Conservation (phyloP, 2,329 filamentous ascomycete genomes). For the Phyllosticta citriasiana region DNA sequence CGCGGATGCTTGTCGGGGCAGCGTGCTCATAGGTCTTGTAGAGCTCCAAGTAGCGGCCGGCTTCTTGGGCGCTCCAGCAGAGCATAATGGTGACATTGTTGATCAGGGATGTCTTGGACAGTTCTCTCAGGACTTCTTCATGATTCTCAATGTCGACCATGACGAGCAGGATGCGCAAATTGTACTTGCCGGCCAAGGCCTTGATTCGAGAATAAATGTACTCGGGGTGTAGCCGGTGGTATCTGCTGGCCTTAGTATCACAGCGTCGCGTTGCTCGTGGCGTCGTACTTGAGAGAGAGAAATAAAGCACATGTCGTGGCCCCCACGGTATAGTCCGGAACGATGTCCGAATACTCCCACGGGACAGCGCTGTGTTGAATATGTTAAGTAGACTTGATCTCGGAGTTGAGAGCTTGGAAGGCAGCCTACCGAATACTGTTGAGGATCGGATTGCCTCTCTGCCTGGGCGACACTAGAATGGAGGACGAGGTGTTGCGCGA, state of each 20-base stretch:
- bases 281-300: slow-evolving; percentile 74
- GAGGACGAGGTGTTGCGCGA: slow-evolving; percentile 57
- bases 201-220: slow-evolving; percentile 94
- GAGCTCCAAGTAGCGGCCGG: slow-evolving; percentile 83
- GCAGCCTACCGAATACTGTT: slow-evolving; percentile 53
- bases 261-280: neutral
- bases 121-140: slow-evolving; percentile 77
- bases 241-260: slow-evolving; percentile 31
- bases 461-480: slow-evolving; percentile 81
- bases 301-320: slow-evolving; percentile 84
- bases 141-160: slow-evolving; percentile 96
- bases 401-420: neutral
- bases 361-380: slow-evolving; percentile 43
- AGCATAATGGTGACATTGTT: slow-evolving; percentile 88
- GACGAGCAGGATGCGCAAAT: slow-evolving; percentile 71
- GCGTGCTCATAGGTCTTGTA: slow-evolving; percentile 94
- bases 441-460: slow-evolving; percentile 91
- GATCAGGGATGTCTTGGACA: slow-evolving; percentile 84
- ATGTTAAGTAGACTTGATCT: slow-evolving; percentile 29
- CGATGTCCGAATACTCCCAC: slow-evolving; percentile 98
- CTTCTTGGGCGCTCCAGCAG: slow-evolving; percentile 91
- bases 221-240: slow-evolving; percentile 92
- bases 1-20: slow-evolving; percentile 69
- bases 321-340: slow-evolving; percentile 84
- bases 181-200: slow-evolving; percentile 74